Evolutionary conservation across 306 rosid genomes (phyloP), one percentile per base, ranked within the genome.

Genomic region (Glycine tomentella): DNA sequence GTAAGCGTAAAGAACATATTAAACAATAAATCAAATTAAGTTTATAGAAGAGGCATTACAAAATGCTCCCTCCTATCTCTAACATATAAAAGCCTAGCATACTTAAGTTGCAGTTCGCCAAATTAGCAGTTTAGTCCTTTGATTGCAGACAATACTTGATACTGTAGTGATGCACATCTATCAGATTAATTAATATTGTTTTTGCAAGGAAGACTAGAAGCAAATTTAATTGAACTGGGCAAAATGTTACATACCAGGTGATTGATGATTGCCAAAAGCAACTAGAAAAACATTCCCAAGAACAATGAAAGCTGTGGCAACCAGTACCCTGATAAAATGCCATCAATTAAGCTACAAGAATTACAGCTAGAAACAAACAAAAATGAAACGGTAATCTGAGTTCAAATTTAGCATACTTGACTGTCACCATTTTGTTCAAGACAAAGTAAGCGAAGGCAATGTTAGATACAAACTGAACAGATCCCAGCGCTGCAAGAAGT

Each of bases 211-310:
- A 71, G 34, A 25, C 8, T 40, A 16, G 33, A 59, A 55, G 17
- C 15, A 76, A 33, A 52, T 10, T 74, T 25, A 49, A 42, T 40
- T 76, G 40, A 55, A 77, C 16, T 14, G 50, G 38, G 58, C 1
- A 80, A 86, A 71, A 15, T 42, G 33, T 70, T 53, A 77, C 62
- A 48, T 91, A 96, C 99, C 97, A 63, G 99, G 99, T 58, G 99
- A 96, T 74, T 96, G 99, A 69, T 96, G 99, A 90, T 96, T 96
- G 72, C 99, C 99, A 86, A 96, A 96, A 81, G 98, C 97, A 14
- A 96, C 99, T 4, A 96, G 97, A 82, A 92, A 96, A 80, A 90
- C 42, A 59, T 96, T 96, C 80, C 99, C 99, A 34, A 96, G 97
- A 83, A 96, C 99, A 77, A 96, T 93, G 84, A 96, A 96, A 68